Evolutionary conservation across 345 rosid species (phyloP), one percentile per base, ranked within the genome.

Genomic region (Populus alba): DNA sequence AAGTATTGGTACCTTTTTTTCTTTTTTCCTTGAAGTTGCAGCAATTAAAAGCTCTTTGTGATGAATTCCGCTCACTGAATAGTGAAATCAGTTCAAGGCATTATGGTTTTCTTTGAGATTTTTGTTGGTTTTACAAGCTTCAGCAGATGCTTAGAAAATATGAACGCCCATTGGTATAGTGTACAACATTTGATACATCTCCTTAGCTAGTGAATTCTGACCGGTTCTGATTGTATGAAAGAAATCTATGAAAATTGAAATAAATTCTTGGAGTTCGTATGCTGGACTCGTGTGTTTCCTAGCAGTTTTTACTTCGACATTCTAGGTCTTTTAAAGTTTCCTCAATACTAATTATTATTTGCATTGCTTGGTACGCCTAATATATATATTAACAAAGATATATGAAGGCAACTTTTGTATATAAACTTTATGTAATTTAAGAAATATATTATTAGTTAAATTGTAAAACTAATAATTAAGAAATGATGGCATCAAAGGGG

Each of bases 11-110:
- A 72, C 71, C 73, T 78, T 11, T 37, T 33, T 35, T 37, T 18
- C 27, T 70, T 80, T 77, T 72, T 35, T 81, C 23, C 18, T 65
- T 82, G 82, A 82, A 83, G 84, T 55, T 80, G 88, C 85, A 79
- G 86, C 82, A 29, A 49, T 72, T 75, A 78, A 81, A 77, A 82
- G 87, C 81, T 20, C 63, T 45, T 39, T 77, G 31, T 72, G 83
- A 77, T 63, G 79, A 68, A 68, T 71, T 39, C 76, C n/a, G 82
- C 75, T 72, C 55, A 51, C 39, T 29, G 75, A 59, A n/a, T 10
- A 59, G 65, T 59, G 65, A 76, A 66, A 29, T 76, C 77, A 16
- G 69, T 27, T 53, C 71, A 70, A 15, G 31, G 43, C 71, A 73
- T 73, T 81, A 74, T 15, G 68, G 63, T 72, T 74, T 25, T 68